phyloP scores from a whole-genome alignment of 371 early-diverging fungal species.

The Actinomortierella wolfii region DNA sequence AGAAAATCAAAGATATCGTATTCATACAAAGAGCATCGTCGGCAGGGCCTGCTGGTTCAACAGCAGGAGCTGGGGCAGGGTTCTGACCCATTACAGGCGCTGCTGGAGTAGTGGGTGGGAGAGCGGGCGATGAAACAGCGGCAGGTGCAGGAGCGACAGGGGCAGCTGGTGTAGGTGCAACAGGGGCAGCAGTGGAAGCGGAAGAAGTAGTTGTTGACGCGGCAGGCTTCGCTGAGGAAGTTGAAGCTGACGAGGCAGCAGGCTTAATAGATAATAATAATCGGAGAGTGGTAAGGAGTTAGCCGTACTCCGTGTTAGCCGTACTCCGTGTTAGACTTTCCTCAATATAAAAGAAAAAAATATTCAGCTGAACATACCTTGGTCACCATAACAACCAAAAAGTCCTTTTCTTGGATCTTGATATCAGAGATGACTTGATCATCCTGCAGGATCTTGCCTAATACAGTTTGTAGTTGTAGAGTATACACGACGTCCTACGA shows the following conservation, averaged over 20 bases:
- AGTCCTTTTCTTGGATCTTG: slow-evolving; percentile 88
- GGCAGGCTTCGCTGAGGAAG: slow-evolving; percentile 22
- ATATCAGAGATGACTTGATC: slow-evolving; percentile 75
- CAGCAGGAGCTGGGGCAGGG: slow-evolving; percentile 45
- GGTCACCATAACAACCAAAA: slow-evolving; percentile 92
- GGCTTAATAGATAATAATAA: slow-evolving; percentile 34
- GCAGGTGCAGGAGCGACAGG: slow-evolving; percentile 48
- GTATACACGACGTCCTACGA: too few relatives aligned
- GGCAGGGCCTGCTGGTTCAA: slow-evolving; percentile 34
- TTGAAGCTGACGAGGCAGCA: slow-evolving; percentile 25
- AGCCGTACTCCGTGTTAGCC: too few relatives aligned
- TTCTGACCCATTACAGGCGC: slow-evolving; percentile 33
- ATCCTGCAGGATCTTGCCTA: slow-evolving; percentile 91
- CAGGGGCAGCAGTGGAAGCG: slow-evolving; percentile 43
- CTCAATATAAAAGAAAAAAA: too few relatives aligned
- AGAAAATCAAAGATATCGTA: neutral
- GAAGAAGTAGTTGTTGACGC: slow-evolving; percentile 40
- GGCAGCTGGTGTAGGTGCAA: slow-evolving; percentile 38
- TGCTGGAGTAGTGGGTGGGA: slow-evolving; percentile 36
- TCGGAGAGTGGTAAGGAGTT: too few relatives aligned
- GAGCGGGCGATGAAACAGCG: slow-evolving; percentile 35
- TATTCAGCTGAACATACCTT: slow-evolving; percentile 84
- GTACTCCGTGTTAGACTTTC: too few relatives aligned
- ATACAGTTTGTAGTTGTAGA: neutral
- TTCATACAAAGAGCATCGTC: slow-evolving; percentile 36